Evolutionary conservation across 2,329 filamentous ascomycete genomes (phyloP), one percentile per base, ranked within the genome.

Genomic region (Colletotrichum neosansevieriae): DNA sequence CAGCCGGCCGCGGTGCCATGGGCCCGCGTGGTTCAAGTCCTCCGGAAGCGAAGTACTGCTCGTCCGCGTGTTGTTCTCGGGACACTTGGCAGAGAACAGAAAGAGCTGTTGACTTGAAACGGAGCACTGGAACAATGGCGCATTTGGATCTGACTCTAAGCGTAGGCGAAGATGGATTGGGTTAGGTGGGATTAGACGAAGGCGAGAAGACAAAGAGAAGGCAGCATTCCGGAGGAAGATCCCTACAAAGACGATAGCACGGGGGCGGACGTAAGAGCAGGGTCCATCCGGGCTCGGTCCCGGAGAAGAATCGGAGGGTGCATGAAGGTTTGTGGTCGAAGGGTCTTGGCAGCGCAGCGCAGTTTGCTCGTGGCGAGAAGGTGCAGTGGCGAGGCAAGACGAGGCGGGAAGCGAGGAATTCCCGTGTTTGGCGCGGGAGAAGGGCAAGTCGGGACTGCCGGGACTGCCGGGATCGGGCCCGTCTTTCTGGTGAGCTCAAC

Each of bases 301-400:
- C 65, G 65, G 54, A 50, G 54, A 60, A 56, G 38, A 42, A 60
- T 60, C 61, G 54, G 61, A 54, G 47, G 47, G 40, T n/a, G 65
- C 60, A 68, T 58, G 50, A 63, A 17, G 45, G 17, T 42, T 38
- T 17, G 38, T 24, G 17, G 36, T 40, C 29, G 49, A 21, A 29
- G 4, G 24, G 47, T 44, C 65, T 68, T 68, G 65, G 65, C 65
- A 19, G 34, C 29, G 50, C 29, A 24, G 15, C 7, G 29, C 29
- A 9, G 2, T 29, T 63, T 56, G 17, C 11, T 42, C 29, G 49
- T 42, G 54, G 62, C 65, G 36, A 68, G 34, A 29, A 34, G 21
- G 45, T 47, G 34, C 21, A 40, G 49, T 58, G 54, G 61, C 65
- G 47, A 58, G 53, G 60, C 60, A 53, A 54, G 36, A 17, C 64